Conservation (phyloP, 352 stramenopile species). For the Nothophytophthora sp. region DNA sequence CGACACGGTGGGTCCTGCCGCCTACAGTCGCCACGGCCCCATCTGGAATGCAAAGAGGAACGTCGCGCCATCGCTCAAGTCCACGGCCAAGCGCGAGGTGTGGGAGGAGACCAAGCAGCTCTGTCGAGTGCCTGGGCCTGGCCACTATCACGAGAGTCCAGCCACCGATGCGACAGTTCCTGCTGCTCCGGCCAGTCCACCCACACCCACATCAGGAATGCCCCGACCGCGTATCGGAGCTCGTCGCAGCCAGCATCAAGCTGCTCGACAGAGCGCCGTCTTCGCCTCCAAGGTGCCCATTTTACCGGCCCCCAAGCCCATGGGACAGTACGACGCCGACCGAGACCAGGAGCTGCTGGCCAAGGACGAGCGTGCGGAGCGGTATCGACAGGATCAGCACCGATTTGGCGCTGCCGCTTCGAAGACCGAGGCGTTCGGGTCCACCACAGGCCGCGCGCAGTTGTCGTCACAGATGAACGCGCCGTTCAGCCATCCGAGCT, state of each 20-base stretch:
- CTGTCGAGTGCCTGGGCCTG: slow-evolving; percentile 52
- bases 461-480: slow-evolving; percentile 58
- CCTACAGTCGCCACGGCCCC: slow-evolving; percentile 51
- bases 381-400: slow-evolving; percentile 27
- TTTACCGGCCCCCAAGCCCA: slow-evolving; percentile 42
- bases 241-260: slow-evolving; percentile 20
- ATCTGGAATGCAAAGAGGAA: slow-evolving; percentile 78
- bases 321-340: slow-evolving; percentile 51
- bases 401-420: slow-evolving; percentile 15
- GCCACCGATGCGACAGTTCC: slow-evolving; percentile 2
- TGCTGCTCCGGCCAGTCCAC: neutral
- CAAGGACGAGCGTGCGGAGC: slow-evolving; percentile 47
- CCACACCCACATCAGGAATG: slow-evolving; percentile 5
- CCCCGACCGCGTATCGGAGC: slow-evolving; percentile 24
- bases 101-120: slow-evolving; percentile 67
- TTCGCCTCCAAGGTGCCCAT: slow-evolving; percentile 82
- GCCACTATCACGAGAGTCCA: slow-evolving; percentile 47
- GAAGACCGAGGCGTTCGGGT: slow-evolving; percentile 74
- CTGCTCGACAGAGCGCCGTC: slow-evolving; percentile 52
- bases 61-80: slow-evolving; percentile 59
- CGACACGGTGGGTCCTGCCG: slow-evolving; percentile 72
- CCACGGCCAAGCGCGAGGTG: slow-evolving; percentile 72
- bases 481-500: slow-evolving; percentile 60
- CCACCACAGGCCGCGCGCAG: slow-evolving; percentile 53
- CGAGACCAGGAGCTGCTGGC: slow-evolving; percentile 59